phyloP scores from a whole-genome alignment of 140 eudicot genomes.

The Senecio squalidus region DNA sequence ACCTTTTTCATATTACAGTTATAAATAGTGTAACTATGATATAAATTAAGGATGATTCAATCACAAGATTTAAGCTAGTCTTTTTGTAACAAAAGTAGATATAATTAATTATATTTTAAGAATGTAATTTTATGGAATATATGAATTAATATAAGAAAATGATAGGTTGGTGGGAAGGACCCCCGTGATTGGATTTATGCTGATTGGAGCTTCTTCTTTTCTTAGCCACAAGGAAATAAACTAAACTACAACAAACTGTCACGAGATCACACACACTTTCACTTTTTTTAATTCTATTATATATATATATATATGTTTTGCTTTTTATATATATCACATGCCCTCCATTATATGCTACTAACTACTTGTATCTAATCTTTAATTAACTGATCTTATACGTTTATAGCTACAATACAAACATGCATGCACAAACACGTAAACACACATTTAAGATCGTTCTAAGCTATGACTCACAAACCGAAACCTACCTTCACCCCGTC shows the following conservation, averaged over 20 bases:
- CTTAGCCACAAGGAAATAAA: constrained; percentile 46
- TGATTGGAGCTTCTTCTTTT: constrained; percentile 25
- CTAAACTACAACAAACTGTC: constrained; percentile 75
- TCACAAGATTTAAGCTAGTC: too few relatives aligned
- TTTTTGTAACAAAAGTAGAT: too few relatives aligned
- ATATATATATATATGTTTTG: background rate
- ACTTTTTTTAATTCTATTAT: background rate
- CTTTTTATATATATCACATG: constrained; percentile 11
- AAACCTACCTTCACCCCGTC: background rate
- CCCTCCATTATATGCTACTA: constrained; percentile 5
- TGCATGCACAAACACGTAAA: constrained; percentile 9
- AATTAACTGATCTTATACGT: constrained; percentile 1
- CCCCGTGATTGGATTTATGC: constrained; percentile 36
- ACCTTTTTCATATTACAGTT: too few relatives aligned
- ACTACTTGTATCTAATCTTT: constrained; percentile 8
- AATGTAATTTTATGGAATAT: too few relatives aligned
- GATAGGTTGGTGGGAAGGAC: background rate
- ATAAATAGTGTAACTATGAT: too few relatives aligned
- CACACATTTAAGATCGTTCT: constrained; percentile 6
- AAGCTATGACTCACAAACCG: constrained; percentile 8
- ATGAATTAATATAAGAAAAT: background rate
- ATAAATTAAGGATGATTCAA: too few relatives aligned
- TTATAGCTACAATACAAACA: constrained; percentile 30
- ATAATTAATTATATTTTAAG: too few relatives aligned
- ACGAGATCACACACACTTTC: constrained; percentile 44